phyloP scores from a whole-genome alignment of 345 rosid species.

The Ceriops tagal region DNA sequence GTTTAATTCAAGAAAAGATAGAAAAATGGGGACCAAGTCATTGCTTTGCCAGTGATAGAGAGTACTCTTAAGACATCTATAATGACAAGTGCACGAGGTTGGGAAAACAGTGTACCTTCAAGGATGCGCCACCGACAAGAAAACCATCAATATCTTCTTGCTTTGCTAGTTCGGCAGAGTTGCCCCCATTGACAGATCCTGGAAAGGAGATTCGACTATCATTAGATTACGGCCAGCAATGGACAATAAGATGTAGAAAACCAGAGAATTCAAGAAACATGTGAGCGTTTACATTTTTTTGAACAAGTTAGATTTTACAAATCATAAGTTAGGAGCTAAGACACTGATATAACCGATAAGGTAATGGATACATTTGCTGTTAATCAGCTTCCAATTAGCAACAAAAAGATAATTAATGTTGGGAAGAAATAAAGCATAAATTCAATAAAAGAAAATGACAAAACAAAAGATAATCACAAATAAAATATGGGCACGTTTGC shows the following conservation, averaged over 20 bases:
- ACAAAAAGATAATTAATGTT: not conserved
- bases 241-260: not conserved
- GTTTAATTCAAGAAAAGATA: constrained; percentile 1
- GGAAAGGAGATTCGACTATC: constrained; percentile 12
- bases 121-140: constrained; percentile 97
- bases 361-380: not conserved
- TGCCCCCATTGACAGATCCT: constrained; percentile 97
- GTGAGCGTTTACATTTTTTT: no score
- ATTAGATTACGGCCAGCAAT: not conserved
- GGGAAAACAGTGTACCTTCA: constrained; percentile 52
- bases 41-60: not conserved
- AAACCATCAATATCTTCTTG: constrained; percentile 97
- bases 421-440: not conserved
- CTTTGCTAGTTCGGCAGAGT: constrained; percentile 87
- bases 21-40: not conserved
- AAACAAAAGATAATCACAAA: not conserved
- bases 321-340: no score
- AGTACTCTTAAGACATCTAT: not conserved
- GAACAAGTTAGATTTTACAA: no score
- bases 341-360: not conserved
- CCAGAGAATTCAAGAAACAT: no score
- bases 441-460: no score
- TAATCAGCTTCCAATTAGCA: not conserved
- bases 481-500: not conserved
- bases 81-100: not conserved